Evolutionary conservation across 2,329 filamentous ascomycete genomes (phyloP), one percentile per base, ranked within the genome.

Genomic region (Arthrobotrys megalospora): DNA sequence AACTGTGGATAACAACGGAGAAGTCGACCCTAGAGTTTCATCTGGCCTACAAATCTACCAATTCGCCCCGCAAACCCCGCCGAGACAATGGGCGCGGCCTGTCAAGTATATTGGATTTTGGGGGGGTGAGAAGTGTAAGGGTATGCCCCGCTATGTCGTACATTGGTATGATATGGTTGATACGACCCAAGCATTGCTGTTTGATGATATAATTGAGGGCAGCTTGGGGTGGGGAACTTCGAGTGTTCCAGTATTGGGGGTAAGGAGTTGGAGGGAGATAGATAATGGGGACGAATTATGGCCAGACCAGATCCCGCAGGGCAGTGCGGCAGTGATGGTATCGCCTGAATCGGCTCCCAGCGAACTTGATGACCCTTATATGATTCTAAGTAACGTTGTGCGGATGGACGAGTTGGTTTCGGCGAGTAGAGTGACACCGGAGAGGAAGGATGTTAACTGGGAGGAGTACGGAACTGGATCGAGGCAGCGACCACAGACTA

Each of bases 31-130:
- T 28, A 28, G 24, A 28, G 2, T 5, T n/a, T 36, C n/a, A 7
- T 34, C 14, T 8, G 66, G 66, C 6, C 3, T 69, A 11, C 34
- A 60, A 11, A 38, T 62, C 8, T 47, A 58, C 24, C 66, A 69
- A 21, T 68, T 19, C 11, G 34, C 38, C 19, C 65, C 36, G 11
- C 47, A 68, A 12, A 45, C 38, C 2, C 16, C 16, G 3, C 16
- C 47, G 1, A 60, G 50, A n/a, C 50, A 34, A 10, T 62, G 67
- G 67, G 52, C 24, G 3, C 38, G 52, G 21, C 53, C 41, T 5
- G 66, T 70, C 1, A 32, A 21, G 12, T 77, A 71, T 10, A 47
- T 77, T n/a, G 73, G 60, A 10, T 71, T 77, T 32, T 77, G 73
- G 73, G 11, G 32, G 7, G 43, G 21, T 36, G 14, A 38, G 24